Evolutionary conservation across 2,329 filamentous ascomycete species (phyloP).

Genomic region (Fusarium irregulare): DNA sequence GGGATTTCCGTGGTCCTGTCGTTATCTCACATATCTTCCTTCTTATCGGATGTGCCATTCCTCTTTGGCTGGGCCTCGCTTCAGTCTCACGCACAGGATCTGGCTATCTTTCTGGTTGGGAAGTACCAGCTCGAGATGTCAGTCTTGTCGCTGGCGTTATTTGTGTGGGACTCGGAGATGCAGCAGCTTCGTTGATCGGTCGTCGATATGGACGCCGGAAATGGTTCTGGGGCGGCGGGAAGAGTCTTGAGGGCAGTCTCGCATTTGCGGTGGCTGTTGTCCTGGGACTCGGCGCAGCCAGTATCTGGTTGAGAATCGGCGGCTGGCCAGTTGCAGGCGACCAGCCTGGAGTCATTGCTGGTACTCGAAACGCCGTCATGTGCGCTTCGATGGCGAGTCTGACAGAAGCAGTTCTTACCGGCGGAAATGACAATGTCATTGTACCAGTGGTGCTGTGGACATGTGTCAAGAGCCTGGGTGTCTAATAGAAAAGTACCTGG

Average conservation of each 20-base stretch:
- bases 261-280: slow-evolving; percentile 88
- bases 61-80: slow-evolving; percentile 88
- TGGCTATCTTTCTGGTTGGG: slow-evolving; percentile 76
- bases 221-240: slow-evolving; percentile 97
- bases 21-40: slow-evolving; percentile 97
- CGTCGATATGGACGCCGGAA: slow-evolving; percentile 86
- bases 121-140: slow-evolving; percentile 77
- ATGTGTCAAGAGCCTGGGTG: slow-evolving; percentile 80
- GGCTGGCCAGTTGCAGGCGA: slow-evolving; percentile 71
- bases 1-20: slow-evolving; percentile 91
- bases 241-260: slow-evolving; percentile 87
- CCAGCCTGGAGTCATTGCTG: slow-evolving; percentile 52
- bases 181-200: slow-evolving; percentile 90
- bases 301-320: slow-evolving; percentile 79
- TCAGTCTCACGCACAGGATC: slow-evolving; percentile 69
- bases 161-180: slow-evolving; percentile 95
- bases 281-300: slow-evolving; percentile 75
- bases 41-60: slow-evolving; percentile 93
- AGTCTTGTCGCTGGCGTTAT: slow-evolving; percentile 93
- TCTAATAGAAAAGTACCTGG: slow-evolving; percentile 53
- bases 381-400: slow-evolving; percentile 86
- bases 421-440: slow-evolving; percentile 98
- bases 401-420: slow-evolving; percentile 94
- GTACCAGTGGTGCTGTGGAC: slow-evolving; percentile 95
- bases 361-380: slow-evolving; percentile 73